These are phyloP conservation scores for Cupressus sempervirens DNA, from an alignment of 75 land plant genomes.

Conservation along the genomic window DNA sequence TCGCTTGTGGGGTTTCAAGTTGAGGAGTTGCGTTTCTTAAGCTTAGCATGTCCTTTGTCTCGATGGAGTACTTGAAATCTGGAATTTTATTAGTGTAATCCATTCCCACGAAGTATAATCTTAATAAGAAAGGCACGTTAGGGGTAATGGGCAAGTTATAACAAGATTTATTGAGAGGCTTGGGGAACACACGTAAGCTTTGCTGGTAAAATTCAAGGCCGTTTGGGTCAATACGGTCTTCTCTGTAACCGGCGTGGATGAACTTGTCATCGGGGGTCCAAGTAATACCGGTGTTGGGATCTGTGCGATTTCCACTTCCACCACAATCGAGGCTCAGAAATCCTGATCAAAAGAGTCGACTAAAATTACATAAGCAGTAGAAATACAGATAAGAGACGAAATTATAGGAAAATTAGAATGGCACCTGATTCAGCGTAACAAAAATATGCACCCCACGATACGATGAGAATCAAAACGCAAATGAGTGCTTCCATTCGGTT, in stretches of 20 bases:
- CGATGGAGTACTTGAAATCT: not conserved
- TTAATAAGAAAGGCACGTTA: not conserved
- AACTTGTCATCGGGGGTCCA: not conserved
- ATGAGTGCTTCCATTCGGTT: not conserved
- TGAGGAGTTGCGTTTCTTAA: too few relatives aligned
- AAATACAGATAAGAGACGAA: too few relatives aligned
- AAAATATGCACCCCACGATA: constrained; percentile 61
- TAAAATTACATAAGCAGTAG: too few relatives aligned
- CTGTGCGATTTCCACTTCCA: not conserved
- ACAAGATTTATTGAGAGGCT: constrained; percentile 4
- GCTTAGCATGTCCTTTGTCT: not conserved
- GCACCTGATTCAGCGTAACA: not conserved
- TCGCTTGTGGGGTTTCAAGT: accelerated
- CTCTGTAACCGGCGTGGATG: not conserved
- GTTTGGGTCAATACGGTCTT: not conserved
- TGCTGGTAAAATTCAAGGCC: not conserved
- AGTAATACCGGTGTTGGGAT: not conserved
- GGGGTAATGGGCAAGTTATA: not conserved
- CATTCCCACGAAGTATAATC: not conserved
- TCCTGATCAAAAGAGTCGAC: not conserved
- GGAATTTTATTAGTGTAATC: not conserved
- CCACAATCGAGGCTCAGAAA: not conserved
- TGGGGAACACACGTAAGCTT: not conserved
- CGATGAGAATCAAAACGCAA: not conserved
- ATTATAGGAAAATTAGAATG: too few relatives aligned